Evolutionary conservation across 352 stramenopile species (phyloP).

Genomic region (Phytophthora capsici): DNA sequence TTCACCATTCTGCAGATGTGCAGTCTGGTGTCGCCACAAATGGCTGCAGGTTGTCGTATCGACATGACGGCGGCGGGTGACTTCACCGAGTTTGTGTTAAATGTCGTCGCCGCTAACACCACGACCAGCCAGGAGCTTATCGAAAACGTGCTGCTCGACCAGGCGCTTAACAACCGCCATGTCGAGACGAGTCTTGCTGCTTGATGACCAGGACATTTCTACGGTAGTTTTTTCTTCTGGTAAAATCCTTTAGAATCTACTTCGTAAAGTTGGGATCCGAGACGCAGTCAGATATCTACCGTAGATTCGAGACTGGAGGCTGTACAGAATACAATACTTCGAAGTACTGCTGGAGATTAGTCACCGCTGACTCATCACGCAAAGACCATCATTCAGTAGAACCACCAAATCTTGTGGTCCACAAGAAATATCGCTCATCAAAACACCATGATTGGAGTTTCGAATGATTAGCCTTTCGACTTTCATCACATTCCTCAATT

Average conservation of each 20-base stretch:
- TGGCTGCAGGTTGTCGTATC: conserved; percentile 36
- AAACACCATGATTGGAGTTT: conserved; percentile 8
- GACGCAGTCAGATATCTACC: too few relatives aligned
- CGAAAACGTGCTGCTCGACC: conserved; percentile 58
- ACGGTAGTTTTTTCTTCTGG: too few relatives aligned
- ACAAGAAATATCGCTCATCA: conserved; percentile 26
- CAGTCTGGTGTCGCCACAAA: conserved; percentile 60
- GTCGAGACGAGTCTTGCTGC: conserved; percentile 15
- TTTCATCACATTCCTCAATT: conserved; percentile 21
- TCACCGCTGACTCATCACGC: too few relatives aligned
- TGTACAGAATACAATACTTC: too few relatives aligned
- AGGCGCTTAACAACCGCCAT: conserved; percentile 27
- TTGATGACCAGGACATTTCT: neutral
- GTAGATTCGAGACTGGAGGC: too few relatives aligned
- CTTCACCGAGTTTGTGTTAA: conserved; percentile 63
- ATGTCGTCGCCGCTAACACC: conserved; percentile 47
- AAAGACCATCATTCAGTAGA: conserved; percentile 10
- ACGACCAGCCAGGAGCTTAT: conserved; percentile 57
- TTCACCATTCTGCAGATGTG: conserved; percentile 65
- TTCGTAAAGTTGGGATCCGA: too few relatives aligned
- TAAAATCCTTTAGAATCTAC: too few relatives aligned
- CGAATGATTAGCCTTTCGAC: neutral
- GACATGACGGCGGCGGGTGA: conserved; percentile 43
- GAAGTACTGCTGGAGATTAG: too few relatives aligned
- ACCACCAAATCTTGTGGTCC: neutral